Percentiles rank a stretch among this genome's conserved stretches.
These are phyloP conservation scores for Nakazawaea peltata DNA, from an alignment of 805 yeast genomes.

Conservation along the genomic window DNA sequence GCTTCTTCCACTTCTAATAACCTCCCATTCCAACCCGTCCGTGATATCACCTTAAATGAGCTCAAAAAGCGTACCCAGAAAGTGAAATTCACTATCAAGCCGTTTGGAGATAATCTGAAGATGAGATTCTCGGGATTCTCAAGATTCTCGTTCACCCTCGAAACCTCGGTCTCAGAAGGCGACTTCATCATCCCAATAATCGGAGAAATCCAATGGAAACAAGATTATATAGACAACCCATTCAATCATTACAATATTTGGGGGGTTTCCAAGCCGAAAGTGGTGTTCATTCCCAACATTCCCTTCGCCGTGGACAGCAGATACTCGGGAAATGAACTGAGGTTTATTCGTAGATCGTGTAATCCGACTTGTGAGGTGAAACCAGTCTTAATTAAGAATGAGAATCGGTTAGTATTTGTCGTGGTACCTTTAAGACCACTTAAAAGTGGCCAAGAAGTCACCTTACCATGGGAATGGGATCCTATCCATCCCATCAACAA, in stretches of 20 bases:
- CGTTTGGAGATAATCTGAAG: constrained; percentile 50
- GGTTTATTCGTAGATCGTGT: constrained; percentile 74
- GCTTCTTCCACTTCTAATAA: background rate
- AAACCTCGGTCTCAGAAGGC: constrained; percentile 31
- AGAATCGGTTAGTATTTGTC: constrained; percentile 36
- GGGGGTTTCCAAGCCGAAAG: constrained; percentile 63
- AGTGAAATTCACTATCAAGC: constrained; percentile 31
- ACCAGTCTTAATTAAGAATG: constrained; percentile 36
- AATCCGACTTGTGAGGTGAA: constrained; percentile 65
- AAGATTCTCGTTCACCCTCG: constrained; percentile 52
- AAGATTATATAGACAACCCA: constrained; percentile 53
- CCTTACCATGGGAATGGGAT: constrained; percentile 90
- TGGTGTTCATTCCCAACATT: constrained; percentile 45
- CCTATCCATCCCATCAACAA: constrained; percentile 60
- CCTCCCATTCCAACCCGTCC: constrained; percentile 9
- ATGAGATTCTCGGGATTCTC: constrained; percentile 56
- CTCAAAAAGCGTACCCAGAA: constrained; percentile 15
- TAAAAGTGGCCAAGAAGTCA: constrained; percentile 59
- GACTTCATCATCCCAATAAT: constrained; percentile 51
- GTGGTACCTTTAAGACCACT: constrained; percentile 51
- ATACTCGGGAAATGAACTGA: constrained; percentile 62
- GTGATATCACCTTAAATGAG: constrained; percentile 19
- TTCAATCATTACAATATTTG: constrained; percentile 69
- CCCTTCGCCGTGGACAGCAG: constrained; percentile 77
- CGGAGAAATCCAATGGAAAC: constrained; percentile 67